These are phyloP conservation scores for Euryodendron excelsum DNA, from an alignment of 148 eudicot species.

Conservation along the genomic window DNA sequence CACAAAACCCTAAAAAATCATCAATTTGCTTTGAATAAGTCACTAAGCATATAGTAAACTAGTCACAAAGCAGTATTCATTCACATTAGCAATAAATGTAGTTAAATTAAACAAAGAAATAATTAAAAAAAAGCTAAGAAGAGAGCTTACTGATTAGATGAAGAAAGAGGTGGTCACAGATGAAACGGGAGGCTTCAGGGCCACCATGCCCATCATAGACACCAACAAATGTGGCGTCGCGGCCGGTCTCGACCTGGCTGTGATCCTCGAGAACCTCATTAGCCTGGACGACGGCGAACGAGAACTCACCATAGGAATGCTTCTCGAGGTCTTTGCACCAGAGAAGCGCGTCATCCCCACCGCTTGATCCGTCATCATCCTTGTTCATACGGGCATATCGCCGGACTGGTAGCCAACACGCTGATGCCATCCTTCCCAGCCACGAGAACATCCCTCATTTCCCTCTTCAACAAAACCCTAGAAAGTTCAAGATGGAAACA, in stretches of 20 bases:
- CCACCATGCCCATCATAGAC: conserved; percentile 86
- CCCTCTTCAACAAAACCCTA: conserved; percentile 18
- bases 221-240: conserved; percentile 52
- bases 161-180: conserved; percentile 42
- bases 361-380: conserved; percentile 13
- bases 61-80: neutral
- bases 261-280: conserved; percentile 57
- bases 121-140: neutral
- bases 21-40: neutral
- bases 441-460: conserved; percentile 40
- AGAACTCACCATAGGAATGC: conserved; percentile 59
- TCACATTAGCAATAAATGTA: neutral
- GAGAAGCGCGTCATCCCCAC: conserved; percentile 29
- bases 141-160: conserved; percentile 40
- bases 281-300: conserved; percentile 61
- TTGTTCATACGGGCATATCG: conserved; percentile 34
- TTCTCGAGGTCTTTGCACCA: conserved; percentile 61
- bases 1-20: neutral
- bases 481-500: neutral
- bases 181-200: conserved; percentile 47
- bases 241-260: conserved; percentile 64
- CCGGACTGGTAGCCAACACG: conserved; percentile 38
- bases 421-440: conserved; percentile 22
- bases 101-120: neutral
- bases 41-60: neutral